Conservation (phyloP, 129 eudicot genomes). For the Flaveria sonorensis region DNA sequence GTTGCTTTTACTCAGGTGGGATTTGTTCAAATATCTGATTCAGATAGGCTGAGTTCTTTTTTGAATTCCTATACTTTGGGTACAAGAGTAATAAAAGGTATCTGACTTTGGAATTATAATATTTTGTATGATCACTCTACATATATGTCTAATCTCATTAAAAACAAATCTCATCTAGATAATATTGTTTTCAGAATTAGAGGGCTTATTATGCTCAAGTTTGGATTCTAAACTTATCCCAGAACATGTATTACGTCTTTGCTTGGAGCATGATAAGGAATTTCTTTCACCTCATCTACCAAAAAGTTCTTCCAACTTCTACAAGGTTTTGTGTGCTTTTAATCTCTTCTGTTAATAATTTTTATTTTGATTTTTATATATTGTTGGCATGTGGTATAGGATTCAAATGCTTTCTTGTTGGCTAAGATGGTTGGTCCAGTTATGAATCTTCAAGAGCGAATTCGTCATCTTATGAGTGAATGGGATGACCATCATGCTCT, state of each 20-base stretch:
- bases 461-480: slow-evolving; percentile 55
- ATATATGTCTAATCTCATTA: not conserved
- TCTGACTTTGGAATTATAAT: not conserved
- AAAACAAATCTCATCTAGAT: slow-evolving; percentile 14
- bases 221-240: slow-evolving; percentile 74
- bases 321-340: slow-evolving; percentile 53
- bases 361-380: not conserved
- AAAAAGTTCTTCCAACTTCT: slow-evolving; percentile 57
- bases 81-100: slow-evolving; percentile 55
- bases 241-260: slow-evolving; percentile 80
- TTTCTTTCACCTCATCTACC: slow-evolving; percentile 38
- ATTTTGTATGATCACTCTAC: not conserved
- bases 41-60: slow-evolving; percentile 59
- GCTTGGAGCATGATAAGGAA: slow-evolving; percentile 68
- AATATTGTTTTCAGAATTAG: slow-evolving; percentile 48
- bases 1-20: slow-evolving; percentile 60
- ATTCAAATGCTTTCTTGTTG: slow-evolving; percentile 69
- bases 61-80: slow-evolving; percentile 70
- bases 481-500: slow-evolving; percentile 87
- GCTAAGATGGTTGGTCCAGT: slow-evolving; percentile 76
- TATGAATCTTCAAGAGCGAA: slow-evolving; percentile 48
- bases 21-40: slow-evolving; percentile 51
- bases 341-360: not conserved
- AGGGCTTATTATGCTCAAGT: slow-evolving; percentile 53
- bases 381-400: slow-evolving; percentile 43